These are phyloP conservation scores for Hypholoma fasciculare DNA, from an alignment of 768 basidiomycete species.

Conservation along the genomic window DNA sequence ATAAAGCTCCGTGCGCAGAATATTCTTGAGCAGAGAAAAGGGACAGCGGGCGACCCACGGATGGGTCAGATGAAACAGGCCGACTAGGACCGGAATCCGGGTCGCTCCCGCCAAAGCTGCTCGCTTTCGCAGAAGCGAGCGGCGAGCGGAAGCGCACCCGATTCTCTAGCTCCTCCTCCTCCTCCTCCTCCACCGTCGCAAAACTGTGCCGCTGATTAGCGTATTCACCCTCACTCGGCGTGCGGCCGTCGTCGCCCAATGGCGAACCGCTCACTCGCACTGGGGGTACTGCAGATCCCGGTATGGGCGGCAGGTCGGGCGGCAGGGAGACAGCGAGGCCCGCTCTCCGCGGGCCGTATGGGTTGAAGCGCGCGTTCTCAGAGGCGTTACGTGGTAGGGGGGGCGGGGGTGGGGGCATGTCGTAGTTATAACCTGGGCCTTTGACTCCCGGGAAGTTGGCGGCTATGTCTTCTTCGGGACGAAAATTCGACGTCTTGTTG, in stretches of 20 bases:
- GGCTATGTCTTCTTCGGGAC: background rate
- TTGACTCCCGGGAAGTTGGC: background rate
- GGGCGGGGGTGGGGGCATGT: background rate
- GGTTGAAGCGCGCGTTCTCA: background rate
- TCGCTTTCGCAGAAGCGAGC: slow-evolving; percentile 1
- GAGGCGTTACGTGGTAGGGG: background rate
- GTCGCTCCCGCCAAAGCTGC: background rate
- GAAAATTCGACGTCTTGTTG: background rate
- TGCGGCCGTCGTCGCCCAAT: background rate
- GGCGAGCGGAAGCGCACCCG: slow-evolving; percentile 8
- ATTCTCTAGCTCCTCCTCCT: background rate
- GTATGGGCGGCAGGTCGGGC: background rate
- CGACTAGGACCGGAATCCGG: too few species aligned
- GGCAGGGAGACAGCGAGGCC: background rate
- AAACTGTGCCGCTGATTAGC: background rate
- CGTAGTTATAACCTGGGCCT: background rate
- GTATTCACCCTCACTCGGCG: background rate
- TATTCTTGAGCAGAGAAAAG: too few species aligned
- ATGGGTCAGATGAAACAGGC: too few species aligned
- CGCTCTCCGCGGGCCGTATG: background rate
- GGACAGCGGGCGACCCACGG: too few species aligned
- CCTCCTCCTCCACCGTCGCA: background rate
- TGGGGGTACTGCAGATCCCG: background rate
- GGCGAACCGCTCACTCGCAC: background rate
- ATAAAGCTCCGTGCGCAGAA: too few species aligned